phyloP scores from a whole-genome alignment of 1,284 basidiomycete genomes.

The Clitocybe nebularis region DNA sequence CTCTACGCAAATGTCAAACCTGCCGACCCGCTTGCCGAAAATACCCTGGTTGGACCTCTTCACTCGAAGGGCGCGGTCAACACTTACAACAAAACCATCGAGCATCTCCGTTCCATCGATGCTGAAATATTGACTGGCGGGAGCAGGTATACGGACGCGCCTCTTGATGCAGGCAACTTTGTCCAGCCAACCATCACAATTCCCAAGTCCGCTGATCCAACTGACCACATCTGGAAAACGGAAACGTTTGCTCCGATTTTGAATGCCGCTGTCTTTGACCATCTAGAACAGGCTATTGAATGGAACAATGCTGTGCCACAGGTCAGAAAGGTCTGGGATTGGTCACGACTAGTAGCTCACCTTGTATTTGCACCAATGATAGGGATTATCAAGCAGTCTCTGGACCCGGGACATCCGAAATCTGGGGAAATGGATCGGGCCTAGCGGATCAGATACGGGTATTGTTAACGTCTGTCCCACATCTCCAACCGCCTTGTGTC shows the following conservation, averaged over 20 bases:
- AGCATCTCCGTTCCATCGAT: slow-evolving; percentile 59
- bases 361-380: slow-evolving; percentile 15
- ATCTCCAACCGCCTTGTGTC: slow-evolving; percentile 8
- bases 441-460: slow-evolving; percentile 80
- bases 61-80: slow-evolving; percentile 71
- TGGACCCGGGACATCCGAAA: slow-evolving; percentile 85
- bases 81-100: slow-evolving; percentile 62
- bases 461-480: slow-evolving; percentile 70
- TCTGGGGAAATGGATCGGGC: slow-evolving; percentile 90
- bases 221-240: slow-evolving; percentile 66
- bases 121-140: slow-evolving; percentile 81
- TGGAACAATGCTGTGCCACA: slow-evolving; percentile 94
- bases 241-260: slow-evolving; percentile 89
- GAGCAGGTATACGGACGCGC: slow-evolving; percentile 41
- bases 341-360: slow-evolving; percentile 16
- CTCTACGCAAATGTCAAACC: slow-evolving; percentile 68
- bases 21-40: slow-evolving; percentile 76
- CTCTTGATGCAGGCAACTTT: slow-evolving; percentile 72
- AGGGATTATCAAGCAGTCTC: slow-evolving; percentile 85
- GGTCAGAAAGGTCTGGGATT: slow-evolving; percentile 25
- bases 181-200: slow-evolving; percentile 86
- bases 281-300: slow-evolving; percentile 85
- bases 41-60: slow-evolving; percentile 83
- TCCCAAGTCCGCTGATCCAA: slow-evolving; percentile 50
- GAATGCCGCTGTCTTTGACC: slow-evolving; percentile 86